Evolutionary conservation across 192 early-diverging fungal genomes (phyloP), one percentile per base, ranked within the genome.

Genomic region (Linnemannia schmuckeri): DNA sequence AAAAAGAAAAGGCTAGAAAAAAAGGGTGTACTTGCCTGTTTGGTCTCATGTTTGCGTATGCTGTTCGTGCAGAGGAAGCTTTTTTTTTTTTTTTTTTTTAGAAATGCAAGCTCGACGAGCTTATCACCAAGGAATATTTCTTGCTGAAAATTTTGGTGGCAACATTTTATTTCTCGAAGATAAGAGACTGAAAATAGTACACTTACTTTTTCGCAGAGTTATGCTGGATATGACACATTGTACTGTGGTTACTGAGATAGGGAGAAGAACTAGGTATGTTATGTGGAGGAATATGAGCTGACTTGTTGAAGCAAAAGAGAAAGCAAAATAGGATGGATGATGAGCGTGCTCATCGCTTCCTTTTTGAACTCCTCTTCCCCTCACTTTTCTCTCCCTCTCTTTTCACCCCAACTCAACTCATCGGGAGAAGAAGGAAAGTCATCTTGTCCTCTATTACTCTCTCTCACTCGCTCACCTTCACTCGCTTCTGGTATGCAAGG

Each of bases 381-480:
- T 12, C 61, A 0, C 1, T 66, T 33, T 15, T 33, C 33, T 66
- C 13, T 33, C 4, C 22, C 8, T 5, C n/a, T 18, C 12, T 8
- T 8, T 27, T 12, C 55, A n/a, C 61, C 61, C 61, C 30, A 13
- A 63, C 47, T 20, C 47, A 66, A 3, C 61, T 35, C 61, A 66
- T 66, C 61, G 61, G 61, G 27, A 66, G 61, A 66, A 66, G 61
- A 66, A 66, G 61, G 61, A 66, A 66, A 66, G 27, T 66, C 61
- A 33, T 0, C 49, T 52, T 5, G 4, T 22, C 15, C 18, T 3
- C 17, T 44, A 1, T 44, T 44, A 44, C 42, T 52, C 2, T 52
- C 18, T 66, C 61, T 66, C 30, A 15, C 13, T 66, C 30, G 3
- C 61, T 33, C 49, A 20, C 18, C 20, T 17, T 52, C 18, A 20